Conservation (phyloP, 106 monocot genomes). For the Dendrobium nobile region DNA sequence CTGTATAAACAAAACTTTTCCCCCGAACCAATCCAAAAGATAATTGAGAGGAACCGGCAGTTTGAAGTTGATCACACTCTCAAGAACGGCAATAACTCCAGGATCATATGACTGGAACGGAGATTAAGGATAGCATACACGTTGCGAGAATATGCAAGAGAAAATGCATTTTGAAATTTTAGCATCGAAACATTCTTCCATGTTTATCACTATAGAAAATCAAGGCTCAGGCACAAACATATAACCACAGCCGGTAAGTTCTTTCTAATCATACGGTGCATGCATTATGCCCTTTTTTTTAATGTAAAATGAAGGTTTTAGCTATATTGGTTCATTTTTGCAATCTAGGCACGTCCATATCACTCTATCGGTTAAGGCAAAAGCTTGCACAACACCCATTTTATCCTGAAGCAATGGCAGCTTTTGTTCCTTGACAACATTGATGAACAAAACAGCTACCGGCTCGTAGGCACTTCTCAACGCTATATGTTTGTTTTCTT, state of each 20-base stretch:
- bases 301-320: not conserved
- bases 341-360: not conserved
- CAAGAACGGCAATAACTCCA: conserved; percentile 59
- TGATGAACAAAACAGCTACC: too few species aligned
- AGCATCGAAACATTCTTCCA: not conserved
- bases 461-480: too few species aligned
- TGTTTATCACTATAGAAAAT: not conserved
- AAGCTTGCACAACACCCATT: not conserved
- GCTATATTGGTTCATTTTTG: not conserved
- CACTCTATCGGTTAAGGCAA: too few species aligned
- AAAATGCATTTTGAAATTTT: not conserved
- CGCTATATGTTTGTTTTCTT: too few species aligned
- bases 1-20: conserved; percentile 66
- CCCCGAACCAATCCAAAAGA: conserved; percentile 68
- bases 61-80: conserved; percentile 62
- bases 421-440: not conserved
- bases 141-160: not conserved
- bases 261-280: not conserved
- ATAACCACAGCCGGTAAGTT: not conserved
- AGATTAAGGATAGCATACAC: conserved; percentile 31
- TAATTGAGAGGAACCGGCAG: conserved; percentile 82
- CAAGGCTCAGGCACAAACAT: not conserved
- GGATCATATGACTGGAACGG: conserved; percentile 84
- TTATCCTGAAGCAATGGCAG: not conserved
- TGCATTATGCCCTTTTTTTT: not conserved